Conservation (phyloP, 257 asterid genomes). For the Gynochthodes officinalis region DNA sequence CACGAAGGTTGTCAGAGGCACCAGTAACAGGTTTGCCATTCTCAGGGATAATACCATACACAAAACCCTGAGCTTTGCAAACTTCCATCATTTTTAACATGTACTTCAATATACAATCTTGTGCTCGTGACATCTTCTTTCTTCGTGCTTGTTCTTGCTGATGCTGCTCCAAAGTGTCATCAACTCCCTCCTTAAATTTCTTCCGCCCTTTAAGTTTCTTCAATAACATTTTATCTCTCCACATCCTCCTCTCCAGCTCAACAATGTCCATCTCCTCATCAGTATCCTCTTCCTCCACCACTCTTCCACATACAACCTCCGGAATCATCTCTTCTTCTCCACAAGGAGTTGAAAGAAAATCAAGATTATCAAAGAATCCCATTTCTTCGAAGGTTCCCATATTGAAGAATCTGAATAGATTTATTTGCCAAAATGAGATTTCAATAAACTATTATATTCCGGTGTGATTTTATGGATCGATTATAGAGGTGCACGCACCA, state of each 20-base stretch:
- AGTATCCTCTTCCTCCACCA: conserved; percentile 44
- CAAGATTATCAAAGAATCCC: conserved; percentile 46
- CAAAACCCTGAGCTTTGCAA: conserved; percentile 63
- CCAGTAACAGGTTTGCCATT: conserved; percentile 65
- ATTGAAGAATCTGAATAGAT: neutral
- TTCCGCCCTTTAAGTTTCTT: conserved; percentile 49
- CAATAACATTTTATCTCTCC: conserved; percentile 48
- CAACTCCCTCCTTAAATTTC: conserved; percentile 35
- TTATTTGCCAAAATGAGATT: neutral
- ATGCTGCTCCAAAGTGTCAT: conserved; percentile 36
- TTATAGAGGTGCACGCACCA: neutral
- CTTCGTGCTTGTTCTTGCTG: conserved; percentile 61
- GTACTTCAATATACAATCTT: conserved; percentile 60
- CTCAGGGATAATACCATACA: conserved; percentile 66
- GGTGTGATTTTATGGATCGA: neutral
- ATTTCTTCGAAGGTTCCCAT: conserved; percentile 54
- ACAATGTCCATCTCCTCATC: conserved; percentile 56
- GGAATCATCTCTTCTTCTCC: conserved; percentile 31
- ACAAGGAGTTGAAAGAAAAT: conserved; percentile 29
- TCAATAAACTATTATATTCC: neutral
- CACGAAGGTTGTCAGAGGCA: conserved; percentile 60
- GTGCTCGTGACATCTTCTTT: conserved; percentile 68
- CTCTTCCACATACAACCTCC: conserved; percentile 25
- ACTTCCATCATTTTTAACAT: conserved; percentile 71
- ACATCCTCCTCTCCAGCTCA: conserved; percentile 53